Evolutionary conservation across 768 basidiomycete species (phyloP).

Genomic region (Mycena maculata): DNA sequence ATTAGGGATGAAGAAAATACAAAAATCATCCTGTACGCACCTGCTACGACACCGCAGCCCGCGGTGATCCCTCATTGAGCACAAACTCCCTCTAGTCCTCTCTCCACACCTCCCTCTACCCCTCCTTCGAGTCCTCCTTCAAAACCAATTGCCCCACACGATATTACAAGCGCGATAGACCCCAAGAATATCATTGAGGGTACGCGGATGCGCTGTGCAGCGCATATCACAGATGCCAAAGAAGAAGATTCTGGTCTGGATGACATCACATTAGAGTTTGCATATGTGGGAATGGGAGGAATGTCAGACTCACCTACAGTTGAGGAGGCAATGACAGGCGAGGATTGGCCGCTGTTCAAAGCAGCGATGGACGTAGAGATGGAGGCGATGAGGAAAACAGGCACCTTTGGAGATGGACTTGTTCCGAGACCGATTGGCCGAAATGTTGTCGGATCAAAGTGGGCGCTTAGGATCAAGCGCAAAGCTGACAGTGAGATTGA

Average conservation of each 20-base stretch:
- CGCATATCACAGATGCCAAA: background rate
- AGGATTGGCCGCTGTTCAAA: constrained; percentile 20
- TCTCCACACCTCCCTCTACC: constrained; percentile 21
- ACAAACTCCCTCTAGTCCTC: constrained; percentile 5
- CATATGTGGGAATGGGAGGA: constrained; percentile 10
- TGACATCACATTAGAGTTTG: background rate
- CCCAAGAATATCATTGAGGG: constrained; percentile 23
- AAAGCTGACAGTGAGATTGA: constrained; percentile 46
- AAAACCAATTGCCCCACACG: constrained; percentile 6
- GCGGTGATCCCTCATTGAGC: too few species aligned
- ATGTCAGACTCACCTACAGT: constrained; percentile 20
- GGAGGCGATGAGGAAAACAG: constrained; percentile 19
- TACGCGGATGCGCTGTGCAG: constrained; percentile 14
- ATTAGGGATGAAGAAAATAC: constrained; percentile 5
- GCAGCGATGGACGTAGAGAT: constrained; percentile 14
- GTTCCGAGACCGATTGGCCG: constrained; percentile 35
- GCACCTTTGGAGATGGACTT: constrained; percentile 32
- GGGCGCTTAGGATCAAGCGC: constrained; percentile 48
- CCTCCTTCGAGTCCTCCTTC: background rate
- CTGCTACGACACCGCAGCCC: background rate
- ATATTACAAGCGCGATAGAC: constrained; percentile 24
- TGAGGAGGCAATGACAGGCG: constrained; percentile 22
- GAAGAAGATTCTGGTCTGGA: background rate
- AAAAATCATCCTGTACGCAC: constrained; percentile 31
- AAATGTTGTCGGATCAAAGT: constrained; percentile 38